A percentile compares a stretch with the other conserved stretches of the same genome.
Conservation (phyloP, 306 rosid genomes). For the Dryas alaskensis region DNA sequence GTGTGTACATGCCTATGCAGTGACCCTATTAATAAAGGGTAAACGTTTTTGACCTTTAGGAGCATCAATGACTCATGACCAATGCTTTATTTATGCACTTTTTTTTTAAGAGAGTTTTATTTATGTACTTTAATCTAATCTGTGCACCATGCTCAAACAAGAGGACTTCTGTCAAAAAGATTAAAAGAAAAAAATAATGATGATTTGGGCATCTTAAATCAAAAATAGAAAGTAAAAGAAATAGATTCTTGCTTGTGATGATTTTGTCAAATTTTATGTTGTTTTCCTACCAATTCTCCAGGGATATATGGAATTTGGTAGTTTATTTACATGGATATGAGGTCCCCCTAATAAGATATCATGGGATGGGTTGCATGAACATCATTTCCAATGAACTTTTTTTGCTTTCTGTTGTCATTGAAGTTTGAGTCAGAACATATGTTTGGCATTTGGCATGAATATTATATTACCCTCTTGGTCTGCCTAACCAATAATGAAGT, state of each 20-base stretch:
- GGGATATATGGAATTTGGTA: background rate
- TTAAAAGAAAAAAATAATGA: background rate
- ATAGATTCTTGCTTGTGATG: background rate
- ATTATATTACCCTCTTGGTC: background rate
- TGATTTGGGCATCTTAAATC: no score
- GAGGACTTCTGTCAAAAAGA: background rate
- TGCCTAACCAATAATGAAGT: slow-evolving; percentile 1
- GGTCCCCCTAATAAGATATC: background rate
- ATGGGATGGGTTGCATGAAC: background rate
- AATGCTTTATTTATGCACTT: background rate
- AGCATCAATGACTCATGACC: slow-evolving; percentile 12
- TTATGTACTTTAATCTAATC: slow-evolving; percentile 10
- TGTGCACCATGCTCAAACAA: background rate
- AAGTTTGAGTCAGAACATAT: background rate
- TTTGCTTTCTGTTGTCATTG: slow-evolving; percentile 10
- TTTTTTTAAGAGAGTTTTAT: background rate
- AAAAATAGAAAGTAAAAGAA: no score
- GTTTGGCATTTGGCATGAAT: background rate
- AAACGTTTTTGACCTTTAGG: slow-evolving; percentile 7
- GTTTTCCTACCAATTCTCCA: background rate
- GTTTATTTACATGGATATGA: background rate
- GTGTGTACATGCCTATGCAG: background rate
- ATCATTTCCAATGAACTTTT: background rate
- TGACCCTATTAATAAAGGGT: background rate
- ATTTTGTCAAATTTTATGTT: background rate